A percentile compares a stretch with the other conserved stretches of the same genome.
phyloP scores from a whole-genome alignment of 2,329 filamentous ascomycete species.

The Lachnellula cervina region DNA sequence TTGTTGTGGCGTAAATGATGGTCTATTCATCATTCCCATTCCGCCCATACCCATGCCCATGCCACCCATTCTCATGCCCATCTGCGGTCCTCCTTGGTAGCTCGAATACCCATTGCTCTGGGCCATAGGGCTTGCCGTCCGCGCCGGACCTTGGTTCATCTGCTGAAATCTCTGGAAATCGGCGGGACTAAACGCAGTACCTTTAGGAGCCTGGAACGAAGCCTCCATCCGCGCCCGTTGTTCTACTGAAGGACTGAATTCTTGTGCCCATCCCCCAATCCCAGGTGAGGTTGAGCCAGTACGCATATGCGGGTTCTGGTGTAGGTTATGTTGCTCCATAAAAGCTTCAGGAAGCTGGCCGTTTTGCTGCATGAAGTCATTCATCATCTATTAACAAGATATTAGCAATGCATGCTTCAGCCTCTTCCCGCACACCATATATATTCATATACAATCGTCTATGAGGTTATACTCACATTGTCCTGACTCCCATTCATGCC shows the following conservation, averaged over 20 bases:
- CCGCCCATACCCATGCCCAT: slow-evolving; percentile 43
- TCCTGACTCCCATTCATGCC: slow-evolving; percentile 56
- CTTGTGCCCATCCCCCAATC: slow-evolving; percentile 54
- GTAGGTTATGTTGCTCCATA: slow-evolving; percentile 30
- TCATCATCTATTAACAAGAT: slow-evolving; percentile 66
- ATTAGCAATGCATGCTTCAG: slow-evolving; percentile 4
- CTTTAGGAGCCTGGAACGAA: slow-evolving; percentile 55
- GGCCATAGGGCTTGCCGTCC: slow-evolving; percentile 53
- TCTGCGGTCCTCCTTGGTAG: slow-evolving; percentile 50
- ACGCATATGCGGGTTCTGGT: slow-evolving; percentile 25
- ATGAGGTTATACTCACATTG: slow-evolving; percentile 45
- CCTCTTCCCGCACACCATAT: neutral
- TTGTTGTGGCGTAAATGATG: slow-evolving; percentile 37
- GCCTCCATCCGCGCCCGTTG: slow-evolving; percentile 66
- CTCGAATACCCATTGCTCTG: slow-evolving; percentile 41
- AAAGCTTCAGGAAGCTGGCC: slow-evolving; percentile 47
- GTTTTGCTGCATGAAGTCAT: slow-evolving; percentile 82
- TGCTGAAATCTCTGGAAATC: slow-evolving; percentile 88
- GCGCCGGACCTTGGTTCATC: slow-evolving; percentile 53
- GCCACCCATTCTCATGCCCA: slow-evolving; percentile 46
- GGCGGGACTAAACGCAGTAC: slow-evolving; percentile 66
- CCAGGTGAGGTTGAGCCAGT: slow-evolving; percentile 32
- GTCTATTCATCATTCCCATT: slow-evolving; percentile 40
- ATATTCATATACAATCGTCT: neutral
- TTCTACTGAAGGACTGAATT: slow-evolving; percentile 54